These are phyloP conservation scores for Sporothrix brunneoviolacea DNA, from an alignment of 2,329 filamentous ascomycete species.

Conservation along the genomic window DNA sequence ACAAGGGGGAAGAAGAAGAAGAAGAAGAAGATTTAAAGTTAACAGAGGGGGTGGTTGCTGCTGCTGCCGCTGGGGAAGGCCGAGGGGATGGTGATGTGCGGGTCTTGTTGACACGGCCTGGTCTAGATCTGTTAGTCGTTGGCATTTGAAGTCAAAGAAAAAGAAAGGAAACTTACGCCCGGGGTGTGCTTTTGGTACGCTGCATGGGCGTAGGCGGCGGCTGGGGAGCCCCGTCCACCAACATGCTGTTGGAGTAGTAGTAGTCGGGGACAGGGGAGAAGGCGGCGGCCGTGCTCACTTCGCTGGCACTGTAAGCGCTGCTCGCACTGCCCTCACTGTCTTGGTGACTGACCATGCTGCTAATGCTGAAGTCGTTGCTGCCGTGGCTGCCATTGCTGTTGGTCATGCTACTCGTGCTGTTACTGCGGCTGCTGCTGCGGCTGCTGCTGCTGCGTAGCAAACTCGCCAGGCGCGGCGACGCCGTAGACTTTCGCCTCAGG, in stretches of 20 bases:
- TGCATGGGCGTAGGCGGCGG: no score
- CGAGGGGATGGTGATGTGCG: background rate
- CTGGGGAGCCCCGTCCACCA: background rate
- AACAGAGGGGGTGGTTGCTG: background rate
- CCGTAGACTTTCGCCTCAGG: background rate
- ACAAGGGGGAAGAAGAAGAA: background rate
- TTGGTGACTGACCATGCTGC: constrained; percentile 13
- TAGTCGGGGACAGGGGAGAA: constrained; percentile 8
- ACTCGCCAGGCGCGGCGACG: constrained; percentile 1
- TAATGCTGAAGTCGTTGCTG: constrained; percentile 8
- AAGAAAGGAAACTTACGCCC: no score
- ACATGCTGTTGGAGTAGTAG: constrained; percentile 8
- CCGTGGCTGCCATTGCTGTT: background rate
- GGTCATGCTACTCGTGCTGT: background rate
- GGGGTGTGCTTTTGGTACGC: no score
- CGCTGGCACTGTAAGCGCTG: constrained; percentile 7
- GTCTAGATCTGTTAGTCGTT: no score
- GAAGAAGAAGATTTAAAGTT: background rate
- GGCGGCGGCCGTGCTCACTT: constrained; percentile 5
- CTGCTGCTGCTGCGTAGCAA: background rate
- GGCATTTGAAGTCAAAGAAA: no score
- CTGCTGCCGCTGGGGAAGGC: background rate
- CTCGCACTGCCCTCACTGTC: constrained; percentile 4
- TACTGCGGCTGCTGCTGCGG: background rate
- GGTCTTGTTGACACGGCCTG: no score